Percentiles rank a stretch among this genome's conserved stretches.
phyloP scores from a whole-genome alignment of 495 filamentous ascomycete species.

The Aspergillus wentii region DNA sequence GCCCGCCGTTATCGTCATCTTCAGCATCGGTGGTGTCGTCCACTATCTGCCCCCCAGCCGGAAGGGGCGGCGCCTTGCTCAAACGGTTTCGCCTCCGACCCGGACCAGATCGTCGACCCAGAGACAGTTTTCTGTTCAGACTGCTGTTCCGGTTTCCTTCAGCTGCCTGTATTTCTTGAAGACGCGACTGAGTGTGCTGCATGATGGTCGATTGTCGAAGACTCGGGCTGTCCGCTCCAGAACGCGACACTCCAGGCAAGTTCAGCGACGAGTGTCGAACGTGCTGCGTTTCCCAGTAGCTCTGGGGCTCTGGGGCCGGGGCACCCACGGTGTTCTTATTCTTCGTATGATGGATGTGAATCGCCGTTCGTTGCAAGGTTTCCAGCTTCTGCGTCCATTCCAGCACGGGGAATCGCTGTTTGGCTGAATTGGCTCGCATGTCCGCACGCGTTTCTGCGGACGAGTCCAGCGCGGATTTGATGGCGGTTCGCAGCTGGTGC shows the following conservation, averaged over 20 bases:
- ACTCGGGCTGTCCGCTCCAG: not conserved
- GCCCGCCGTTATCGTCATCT: too few relatives aligned
- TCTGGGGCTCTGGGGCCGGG: too few relatives aligned
- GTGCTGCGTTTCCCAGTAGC: too few relatives aligned
- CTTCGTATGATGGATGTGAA: conserved; percentile 17
- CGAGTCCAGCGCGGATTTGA: conserved; percentile 55
- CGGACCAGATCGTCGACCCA: conserved; percentile 21
- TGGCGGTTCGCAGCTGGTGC: conserved; percentile 58
- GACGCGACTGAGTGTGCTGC: conserved; percentile 11
- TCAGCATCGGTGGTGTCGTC: too few relatives aligned
- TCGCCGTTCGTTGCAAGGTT: conserved; percentile 40
- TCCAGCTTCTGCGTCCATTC: conserved; percentile 54
- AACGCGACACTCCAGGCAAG: conserved; percentile 2
- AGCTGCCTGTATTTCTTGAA: conserved; percentile 12
- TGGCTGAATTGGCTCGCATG: conserved; percentile 62
- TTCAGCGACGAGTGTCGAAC: conserved; percentile 3
- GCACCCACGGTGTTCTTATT: conserved; percentile 10
- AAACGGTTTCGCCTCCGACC: conserved; percentile 18
- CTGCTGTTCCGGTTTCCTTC: conserved; percentile 10
- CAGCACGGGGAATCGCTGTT: conserved; percentile 62
- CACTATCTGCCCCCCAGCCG: too few relatives aligned
- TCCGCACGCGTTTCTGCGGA: conserved; percentile 42
- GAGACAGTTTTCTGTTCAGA: conserved; percentile 13
- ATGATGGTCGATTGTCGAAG: too few relatives aligned
- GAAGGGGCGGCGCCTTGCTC: too few relatives aligned